Base-by-base conservation (phyloP, 768 basidiomycete species). In the Paxillus involutus region DNA sequence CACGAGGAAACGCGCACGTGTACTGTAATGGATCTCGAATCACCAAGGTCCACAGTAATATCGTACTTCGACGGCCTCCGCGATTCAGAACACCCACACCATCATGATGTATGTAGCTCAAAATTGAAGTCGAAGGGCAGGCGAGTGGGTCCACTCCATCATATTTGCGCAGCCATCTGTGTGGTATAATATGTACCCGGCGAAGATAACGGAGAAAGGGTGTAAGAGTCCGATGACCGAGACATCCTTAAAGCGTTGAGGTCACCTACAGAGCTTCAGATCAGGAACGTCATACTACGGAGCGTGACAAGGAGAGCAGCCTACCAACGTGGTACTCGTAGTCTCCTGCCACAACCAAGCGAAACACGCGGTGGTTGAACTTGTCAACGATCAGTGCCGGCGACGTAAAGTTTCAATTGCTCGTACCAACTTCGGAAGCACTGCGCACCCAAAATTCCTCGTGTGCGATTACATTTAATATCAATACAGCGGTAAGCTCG, bases 391-490 rank as follows among this genome's bases (percentile, higher is more conserved):
- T 14, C 12, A 12, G 3, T n/a, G 39, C 17, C 39, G 6, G 16
- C 39, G 17, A 40, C 39, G 39, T 40, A 40, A 40, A 26, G 26
- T 26, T 26, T 26, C 4, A 6, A 40, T 6, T 40, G 39, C n/a
- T 40, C 26, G 39, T 40, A 40, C n/a, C 16, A 40, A n/a, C n/a
- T 40, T 19, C 39, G 39, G 39, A 40, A 17, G 39, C 39, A 40
- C 32, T 32, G 13, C 32, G 32, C 14, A 39, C 14, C n/a, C 53
- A 58, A 53, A 58, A 56, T n/a, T 47, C 46, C 33, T 47, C 46
- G 46, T 47, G 46, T 47, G 11, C 30, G 16, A 41, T 35, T 45
- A 52, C 45, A 40, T 47, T 36, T 29, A 52, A 6, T 40, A 14
- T 17, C 53, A 44, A 12, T 40, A 45, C 41, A 48, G 33, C 30